Base-by-base conservation (phyloP, 257 asterid genomes). In the Marsdenia floribunda region DNA sequence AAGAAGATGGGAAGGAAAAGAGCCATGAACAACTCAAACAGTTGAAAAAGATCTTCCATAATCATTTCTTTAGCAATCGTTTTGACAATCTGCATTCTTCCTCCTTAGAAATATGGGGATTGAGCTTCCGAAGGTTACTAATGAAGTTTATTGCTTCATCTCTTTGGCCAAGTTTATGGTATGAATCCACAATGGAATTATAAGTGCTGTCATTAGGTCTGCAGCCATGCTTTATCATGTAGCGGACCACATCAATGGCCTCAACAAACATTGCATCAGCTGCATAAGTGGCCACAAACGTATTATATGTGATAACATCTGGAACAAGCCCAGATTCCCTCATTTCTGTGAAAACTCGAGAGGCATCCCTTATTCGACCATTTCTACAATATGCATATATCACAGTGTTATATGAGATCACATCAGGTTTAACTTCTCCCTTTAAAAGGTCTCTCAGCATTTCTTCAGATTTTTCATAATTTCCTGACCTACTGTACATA, bases 351-450 rank as follows among this genome's bases (percentile, higher is more conserved):
- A 93, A 87, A 19, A 91, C 76, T 54, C 97, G 86, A 1, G 98
- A 91, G 11, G 98, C 97, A 0, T 93, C 97, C 68, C 87, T 90
- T 92, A 91, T 83, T 74, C 86, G 79, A 14, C 89, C 85, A 46
- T 90, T 93, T 81, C 97, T 87, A 82, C 98, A 93, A 75, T 93
- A 93, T 9, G 83, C 97, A 60, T 91, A 85, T 70, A 93, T 90
- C 12, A 91, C 92, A 1, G 98, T 91, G 79, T 93, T 93, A 79
- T 84, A 93, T 1, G 98, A 91, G 52, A 93, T 90, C 71, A 76
- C 86, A 69, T 93, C 97, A 7, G 96, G 96, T 77, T 87, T 88
- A 26, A 85, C 82, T 18, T 97, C 92, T 83, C 77, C 84, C 1
- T 83, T 82, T 67, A 88, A 38, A 35, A 93, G 77, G 82, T 91